Percentiles rank a stretch among this genome's conserved stretches.
Evolutionary conservation across 2,329 filamentous ascomycete species (phyloP).

Genomic region (Zarea fungicola): DNA sequence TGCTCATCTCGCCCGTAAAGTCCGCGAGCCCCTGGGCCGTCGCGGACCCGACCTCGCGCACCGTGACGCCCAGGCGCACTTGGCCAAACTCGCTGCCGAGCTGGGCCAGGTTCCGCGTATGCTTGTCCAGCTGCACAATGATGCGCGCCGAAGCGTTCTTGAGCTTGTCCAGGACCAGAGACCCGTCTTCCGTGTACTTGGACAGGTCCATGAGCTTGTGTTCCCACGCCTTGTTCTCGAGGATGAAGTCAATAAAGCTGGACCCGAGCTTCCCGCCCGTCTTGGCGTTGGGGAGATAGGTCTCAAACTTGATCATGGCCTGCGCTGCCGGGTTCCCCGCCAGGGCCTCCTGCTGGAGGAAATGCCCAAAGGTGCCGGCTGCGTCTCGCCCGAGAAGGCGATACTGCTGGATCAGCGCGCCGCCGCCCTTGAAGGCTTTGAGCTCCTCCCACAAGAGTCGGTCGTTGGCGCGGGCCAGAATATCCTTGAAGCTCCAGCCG

Average conservation of each 20-base stretch:
- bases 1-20: not conserved
- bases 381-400: slow-evolving; percentile 1
- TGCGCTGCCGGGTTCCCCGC: not conserved
- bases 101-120: slow-evolving; percentile 7
- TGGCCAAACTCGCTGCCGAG: not conserved
- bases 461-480: not conserved
- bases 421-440: not conserved
- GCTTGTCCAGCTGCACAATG: slow-evolving; percentile 9
- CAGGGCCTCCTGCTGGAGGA: not conserved
- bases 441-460: not conserved
- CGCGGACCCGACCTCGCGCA: not conserved
- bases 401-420: not conserved
- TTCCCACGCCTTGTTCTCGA: not conserved
- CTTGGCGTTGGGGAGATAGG: slow-evolving; percentile 2
- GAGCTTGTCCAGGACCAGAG: not conserved
- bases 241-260: slow-evolving; percentile 6
- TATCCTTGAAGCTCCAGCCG: not conserved
- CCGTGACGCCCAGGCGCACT: not conserved
- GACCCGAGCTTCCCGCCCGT: not conserved
- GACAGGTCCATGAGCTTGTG: slow-evolving; percentile 5
- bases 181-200: slow-evolving; percentile 6
- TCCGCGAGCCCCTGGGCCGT: not conserved
- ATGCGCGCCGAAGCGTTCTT: slow-evolving; percentile 1
- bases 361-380: slow-evolving; percentile 1
- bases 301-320: not conserved